Conservation (phyloP, 2,329 filamentous ascomycete species). For the Microdochium paspali region DNA sequence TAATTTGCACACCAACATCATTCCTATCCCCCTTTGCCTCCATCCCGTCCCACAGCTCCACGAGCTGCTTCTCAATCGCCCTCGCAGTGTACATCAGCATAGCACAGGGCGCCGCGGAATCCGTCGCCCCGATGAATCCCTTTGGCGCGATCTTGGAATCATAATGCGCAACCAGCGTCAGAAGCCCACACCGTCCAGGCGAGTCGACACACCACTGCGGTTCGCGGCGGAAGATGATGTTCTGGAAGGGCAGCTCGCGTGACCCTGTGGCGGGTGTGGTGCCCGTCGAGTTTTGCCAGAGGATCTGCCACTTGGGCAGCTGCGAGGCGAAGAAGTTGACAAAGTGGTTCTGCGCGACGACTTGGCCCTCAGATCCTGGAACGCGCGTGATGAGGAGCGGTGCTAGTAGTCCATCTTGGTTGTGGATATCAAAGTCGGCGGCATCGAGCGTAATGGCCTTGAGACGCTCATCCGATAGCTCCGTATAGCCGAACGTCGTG, state of each 20-base stretch:
- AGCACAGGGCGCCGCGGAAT: constrained; percentile 76
- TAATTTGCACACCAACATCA: constrained; percentile 62
- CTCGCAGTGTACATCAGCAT: constrained; percentile 73
- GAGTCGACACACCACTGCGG: constrained; percentile 54
- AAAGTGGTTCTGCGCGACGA: constrained; percentile 61
- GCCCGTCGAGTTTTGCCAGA: constrained; percentile 67
- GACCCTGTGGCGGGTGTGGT: constrained; percentile 57
- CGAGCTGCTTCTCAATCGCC: constrained; percentile 61
- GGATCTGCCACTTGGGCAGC: constrained; percentile 61
- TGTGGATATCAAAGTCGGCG: constrained; percentile 58
- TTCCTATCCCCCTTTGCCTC: constrained; percentile 50
- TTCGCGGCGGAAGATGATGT: constrained; percentile 68
- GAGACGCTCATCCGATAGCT: constrained; percentile 58
- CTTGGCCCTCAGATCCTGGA: constrained; percentile 61
- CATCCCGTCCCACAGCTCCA: constrained; percentile 66
- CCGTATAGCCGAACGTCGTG: constrained; percentile 20
- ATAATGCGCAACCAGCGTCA: constrained; percentile 78
- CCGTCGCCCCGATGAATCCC: constrained; percentile 76
- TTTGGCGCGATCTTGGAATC: constrained; percentile 64
- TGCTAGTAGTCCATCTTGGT: constrained; percentile 53
- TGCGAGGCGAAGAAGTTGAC: constrained; percentile 57
- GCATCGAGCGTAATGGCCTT: constrained; percentile 51
- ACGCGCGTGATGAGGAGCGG: constrained; percentile 69
- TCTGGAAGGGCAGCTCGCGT: constrained; percentile 61
- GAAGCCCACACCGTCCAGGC: constrained; percentile 58